Base-by-base conservation (phyloP, 306 rosid species). In the Comarum palustre region DNA sequence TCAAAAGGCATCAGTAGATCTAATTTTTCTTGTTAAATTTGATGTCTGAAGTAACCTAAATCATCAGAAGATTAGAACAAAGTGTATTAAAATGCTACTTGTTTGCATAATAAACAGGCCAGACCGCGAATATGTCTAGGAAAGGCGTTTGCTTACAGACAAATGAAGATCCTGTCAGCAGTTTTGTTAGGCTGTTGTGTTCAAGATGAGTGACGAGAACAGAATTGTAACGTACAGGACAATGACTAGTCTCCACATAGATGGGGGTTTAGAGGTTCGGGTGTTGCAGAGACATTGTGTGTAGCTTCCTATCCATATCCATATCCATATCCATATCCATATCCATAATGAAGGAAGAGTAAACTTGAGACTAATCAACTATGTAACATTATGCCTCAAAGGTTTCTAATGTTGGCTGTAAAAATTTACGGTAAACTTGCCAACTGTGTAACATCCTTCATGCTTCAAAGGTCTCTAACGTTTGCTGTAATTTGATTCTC, bases 41-140 rank as follows among this genome's bases (percentile, higher is more conserved):
- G 2, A 32, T 68, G 6, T 22, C 36, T 66, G 4, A 66, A 43
- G 36, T 24, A 66, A 42, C 54, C 10, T 31, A 4, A 2, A 22
- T 22, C 14, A 16, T 32, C 3, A 4, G 51, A 46, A 46, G 43
- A 3, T 1, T 4, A 46, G n/a, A 61, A 31, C 22, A 32, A 2
- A 16, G 67, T 16, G 4, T 38, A 8, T 34, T 34, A 17, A 62
- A 4, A 32, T 7, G 15, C 41, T 62, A 34, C 47, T 20, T 68
- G 24, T 68, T 52, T 20, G 38, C 22, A 20, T 52, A 20, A 50
- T 13, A 77, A 48, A 75, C 96, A 89, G 96, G 97, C 96, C 0
- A 96, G 97, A 34, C 96, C 88, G 2, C 75, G 97, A 59, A 84
- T 93, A 32, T 93, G 98, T 75, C 85, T 93, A 0, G 98, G 97